A percentile compares a stretch with the other conserved stretches of the same genome.
phyloP scores from a whole-genome alignment of 345 rosid genomes.

The Brassica juncea region DNA sequence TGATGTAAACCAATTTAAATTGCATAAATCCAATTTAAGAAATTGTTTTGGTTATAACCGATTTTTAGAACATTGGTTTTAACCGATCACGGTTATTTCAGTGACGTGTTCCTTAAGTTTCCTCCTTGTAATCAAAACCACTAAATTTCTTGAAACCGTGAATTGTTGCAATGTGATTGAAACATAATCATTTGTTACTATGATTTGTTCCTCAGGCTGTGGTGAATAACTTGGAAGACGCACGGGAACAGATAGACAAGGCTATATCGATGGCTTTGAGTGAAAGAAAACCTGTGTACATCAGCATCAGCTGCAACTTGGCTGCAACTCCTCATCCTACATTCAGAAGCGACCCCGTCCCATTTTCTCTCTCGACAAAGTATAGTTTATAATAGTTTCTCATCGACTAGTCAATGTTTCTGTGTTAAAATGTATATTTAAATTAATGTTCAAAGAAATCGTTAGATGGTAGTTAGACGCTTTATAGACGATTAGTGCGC shows the following conservation, averaged over 20 bases:
- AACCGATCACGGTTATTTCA: neutral
- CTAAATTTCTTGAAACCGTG: neutral
- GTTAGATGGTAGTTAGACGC: no score
- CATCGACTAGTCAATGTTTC: neutral
- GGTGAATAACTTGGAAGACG: constrained; percentile 10
- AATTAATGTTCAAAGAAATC: no score
- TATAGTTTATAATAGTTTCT: neutral
- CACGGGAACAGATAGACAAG: constrained; percentile 11
- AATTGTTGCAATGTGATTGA: neutral
- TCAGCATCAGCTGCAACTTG: constrained; percentile 10
- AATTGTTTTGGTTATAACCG: no score
- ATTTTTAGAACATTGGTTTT: no score
- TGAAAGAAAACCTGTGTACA: constrained; percentile 18
- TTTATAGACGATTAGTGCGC: no score
- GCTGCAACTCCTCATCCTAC: constrained; percentile 2
- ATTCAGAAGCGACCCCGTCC: neutral
- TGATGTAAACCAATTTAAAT: no score
- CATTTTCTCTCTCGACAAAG: neutral
- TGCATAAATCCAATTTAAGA: no score
- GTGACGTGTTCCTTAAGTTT: neutral
- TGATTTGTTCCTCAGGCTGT: neutral
- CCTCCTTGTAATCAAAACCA: neutral
- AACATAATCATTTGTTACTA: neutral
- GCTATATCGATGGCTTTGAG: constrained; percentile 9
- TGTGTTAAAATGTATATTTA: neutral